Base-by-base conservation (phyloP, 768 basidiomycete genomes). In the Lactarius trivialis region DNA sequence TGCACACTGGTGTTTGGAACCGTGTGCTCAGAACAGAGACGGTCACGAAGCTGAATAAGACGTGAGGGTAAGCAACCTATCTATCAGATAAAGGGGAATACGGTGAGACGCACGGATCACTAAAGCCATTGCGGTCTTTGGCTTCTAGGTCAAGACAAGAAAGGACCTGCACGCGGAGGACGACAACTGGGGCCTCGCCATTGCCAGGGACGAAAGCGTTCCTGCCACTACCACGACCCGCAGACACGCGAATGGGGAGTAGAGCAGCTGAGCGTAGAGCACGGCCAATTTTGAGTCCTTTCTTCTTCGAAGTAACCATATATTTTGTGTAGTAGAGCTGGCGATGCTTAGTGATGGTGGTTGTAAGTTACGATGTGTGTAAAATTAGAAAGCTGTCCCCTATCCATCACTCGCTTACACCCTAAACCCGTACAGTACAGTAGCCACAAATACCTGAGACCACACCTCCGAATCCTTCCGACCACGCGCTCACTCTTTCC, bases 1-100 rank as follows among this genome's bases (percentile, higher is more conserved):
- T 94, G 30, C 82, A 74, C 21, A 90, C 88, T 0, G 92, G 84
- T 0, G 94, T 97, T 32, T 86, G 82, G 36, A 84, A 77, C 11
- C 85, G 78, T 2, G 76, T 79, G 60, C 78, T 81, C 34, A 84
- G 77, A 49, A 87, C 71, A 3, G 82, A 86, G 30, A 84, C 85
- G 66, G 79, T 85, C 69, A 88, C 89, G 73, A 85, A 91, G 19
- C 85, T 94, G 67, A 36, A 60, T 48, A 34, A 9, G 5, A 32
- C 24, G 5, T 61, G 26, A 58, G 33, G 59, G 52, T 60, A 55
- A 12, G 53, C 39, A 9, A n/a, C 24, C n/a, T 4, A 21, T 9
- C 19, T 41, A 45, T 5, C 8, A 28, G 34, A 58, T 58, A 52
- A 37, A 28, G 54, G 45, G 43, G 24, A 56, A 37, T 56, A 51